phyloP scores from a whole-genome alignment of 2,329 filamentous ascomycete species.

The Aspergillus pseudoglaucus region DNA sequence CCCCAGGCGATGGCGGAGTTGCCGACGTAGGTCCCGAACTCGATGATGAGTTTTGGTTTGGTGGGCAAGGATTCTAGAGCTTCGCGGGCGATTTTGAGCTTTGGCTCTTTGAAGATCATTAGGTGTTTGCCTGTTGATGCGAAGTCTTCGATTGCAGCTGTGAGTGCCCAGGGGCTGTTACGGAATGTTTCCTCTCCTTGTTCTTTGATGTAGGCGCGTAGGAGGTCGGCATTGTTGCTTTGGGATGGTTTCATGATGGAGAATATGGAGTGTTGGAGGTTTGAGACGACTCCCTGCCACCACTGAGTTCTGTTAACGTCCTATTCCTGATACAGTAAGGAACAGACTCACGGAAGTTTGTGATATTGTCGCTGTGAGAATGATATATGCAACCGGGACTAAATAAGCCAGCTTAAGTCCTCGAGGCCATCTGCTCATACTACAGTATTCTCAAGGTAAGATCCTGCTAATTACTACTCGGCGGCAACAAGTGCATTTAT shows the following conservation, averaged over 20 bases:
- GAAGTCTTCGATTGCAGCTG: conserved; percentile 27
- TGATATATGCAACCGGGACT: too few relatives aligned
- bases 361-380: too few relatives aligned
- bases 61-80: conserved; percentile 16
- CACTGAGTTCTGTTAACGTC: too few relatives aligned
- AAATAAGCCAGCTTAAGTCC: too few relatives aligned
- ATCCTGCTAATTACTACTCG: too few relatives aligned
- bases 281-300: too few relatives aligned
- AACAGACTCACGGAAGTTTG: too few relatives aligned
- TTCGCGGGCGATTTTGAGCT: conserved; percentile 17
- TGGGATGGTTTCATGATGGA: not conserved
- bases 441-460: too few relatives aligned
- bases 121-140: conserved; percentile 18
- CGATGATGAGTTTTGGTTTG: conserved; percentile 27
- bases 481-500: too few relatives aligned
- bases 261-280: too few relatives aligned
- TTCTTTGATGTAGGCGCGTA: not conserved
- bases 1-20: conserved; percentile 30
- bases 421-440: too few relatives aligned
- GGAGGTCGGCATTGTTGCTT: not conserved
- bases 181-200: conserved; percentile 9
- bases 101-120: conserved; percentile 28
- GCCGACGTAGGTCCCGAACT: conserved; percentile 33
- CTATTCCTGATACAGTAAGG: too few relatives aligned
- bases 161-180: conserved; percentile 23